A percentile compares a stretch with the other conserved stretches of the same genome.
phyloP scores from a whole-genome alignment of 306 rosid species.

The Erythrophleum fordii region DNA sequence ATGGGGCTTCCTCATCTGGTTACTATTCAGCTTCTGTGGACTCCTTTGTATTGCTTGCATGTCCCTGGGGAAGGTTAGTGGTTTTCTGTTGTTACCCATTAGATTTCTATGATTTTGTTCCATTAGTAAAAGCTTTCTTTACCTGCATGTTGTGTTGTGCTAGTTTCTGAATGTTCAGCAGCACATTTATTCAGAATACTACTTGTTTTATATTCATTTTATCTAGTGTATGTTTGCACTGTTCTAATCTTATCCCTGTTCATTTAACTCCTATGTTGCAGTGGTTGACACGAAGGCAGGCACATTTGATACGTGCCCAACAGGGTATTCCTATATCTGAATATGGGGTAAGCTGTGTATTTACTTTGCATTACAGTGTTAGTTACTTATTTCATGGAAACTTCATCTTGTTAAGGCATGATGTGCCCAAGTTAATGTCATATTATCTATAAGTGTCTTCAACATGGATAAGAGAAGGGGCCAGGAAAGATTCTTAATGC shows the following conservation, averaged over 20 bases:
- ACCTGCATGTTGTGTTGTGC: not conserved
- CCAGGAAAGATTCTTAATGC: conserved; percentile 13
- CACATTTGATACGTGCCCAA: conserved; percentile 70
- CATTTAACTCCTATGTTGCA: conserved; percentile 36
- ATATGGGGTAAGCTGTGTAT: conserved; percentile 61
- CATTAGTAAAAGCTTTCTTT: not conserved
- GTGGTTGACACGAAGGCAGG: conserved; percentile 90
- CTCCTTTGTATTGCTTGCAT: conserved; percentile 73
- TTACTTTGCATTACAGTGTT: conserved; percentile 2
- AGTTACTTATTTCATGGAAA: conserved; percentile 8
- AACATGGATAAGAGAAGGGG: conserved; percentile 2
- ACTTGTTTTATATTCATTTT: not conserved
- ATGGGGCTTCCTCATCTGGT: conserved; percentile 91
- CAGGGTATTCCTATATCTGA: conserved; percentile 83
- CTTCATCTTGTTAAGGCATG: not conserved
- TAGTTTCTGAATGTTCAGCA: not conserved
- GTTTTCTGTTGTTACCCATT: conserved; percentile 5
- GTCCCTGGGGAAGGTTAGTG: conserved; percentile 76
- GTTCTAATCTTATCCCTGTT: conserved; percentile 37
- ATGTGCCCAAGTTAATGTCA: not conserved
- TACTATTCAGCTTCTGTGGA: conserved; percentile 82
- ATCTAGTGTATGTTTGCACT: not conserved
- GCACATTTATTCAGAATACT: not conserved
- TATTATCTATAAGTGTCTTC: too few species aligned
- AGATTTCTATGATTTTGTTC: conserved; percentile 15